phyloP scores from a whole-genome alignment of 805 yeast genomes.

The Tetrapisispora pingtungensis region DNA sequence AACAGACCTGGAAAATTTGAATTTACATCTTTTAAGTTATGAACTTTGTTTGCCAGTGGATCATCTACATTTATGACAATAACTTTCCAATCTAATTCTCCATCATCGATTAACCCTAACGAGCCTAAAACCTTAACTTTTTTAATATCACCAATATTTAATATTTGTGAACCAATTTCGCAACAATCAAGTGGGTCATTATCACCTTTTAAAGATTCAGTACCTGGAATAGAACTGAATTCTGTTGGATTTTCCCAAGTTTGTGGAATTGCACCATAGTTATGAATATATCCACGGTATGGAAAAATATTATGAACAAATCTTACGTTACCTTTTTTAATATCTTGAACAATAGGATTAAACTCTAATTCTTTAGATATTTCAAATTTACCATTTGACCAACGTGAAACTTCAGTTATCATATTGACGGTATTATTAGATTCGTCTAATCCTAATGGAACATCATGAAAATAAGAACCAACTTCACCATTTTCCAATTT shows the following conservation, averaged over 20 bases:
- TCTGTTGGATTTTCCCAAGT: constrained; percentile 94
- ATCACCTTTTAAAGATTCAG: constrained; percentile 58
- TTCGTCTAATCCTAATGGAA: constrained; percentile 45
- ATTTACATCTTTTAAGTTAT: constrained; percentile 61
- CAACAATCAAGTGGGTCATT: constrained; percentile 93
- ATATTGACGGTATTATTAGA: constrained; percentile 41
- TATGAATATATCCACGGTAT: constrained; percentile 73
- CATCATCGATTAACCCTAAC: constrained; percentile 77
- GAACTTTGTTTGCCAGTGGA: constrained; percentile 49
- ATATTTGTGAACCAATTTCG: constrained; percentile 64
- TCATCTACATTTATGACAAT: constrained; percentile 61
- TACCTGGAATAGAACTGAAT: constrained; percentile 22
- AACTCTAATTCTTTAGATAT: constrained; percentile 46
- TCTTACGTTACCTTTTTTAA: constrained; percentile 63
- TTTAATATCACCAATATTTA: constrained; percentile 52
- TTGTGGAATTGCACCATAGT: constrained; percentile 84
- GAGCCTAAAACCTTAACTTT: constrained; percentile 66
- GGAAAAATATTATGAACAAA: constrained; percentile 76
- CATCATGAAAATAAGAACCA: constrained; percentile 63
- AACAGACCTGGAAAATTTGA: constrained; percentile 60
- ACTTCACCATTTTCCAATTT: constrained; percentile 34
- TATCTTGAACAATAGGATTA: constrained; percentile 77
- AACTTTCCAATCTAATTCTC: constrained; percentile 94
- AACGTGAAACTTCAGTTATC: constrained; percentile 70
- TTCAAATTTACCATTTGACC: constrained; percentile 80